These are phyloP conservation scores for Brettanomyces anomalus DNA, from an alignment of 805 yeast genomes.

Conservation along the genomic window DNA sequence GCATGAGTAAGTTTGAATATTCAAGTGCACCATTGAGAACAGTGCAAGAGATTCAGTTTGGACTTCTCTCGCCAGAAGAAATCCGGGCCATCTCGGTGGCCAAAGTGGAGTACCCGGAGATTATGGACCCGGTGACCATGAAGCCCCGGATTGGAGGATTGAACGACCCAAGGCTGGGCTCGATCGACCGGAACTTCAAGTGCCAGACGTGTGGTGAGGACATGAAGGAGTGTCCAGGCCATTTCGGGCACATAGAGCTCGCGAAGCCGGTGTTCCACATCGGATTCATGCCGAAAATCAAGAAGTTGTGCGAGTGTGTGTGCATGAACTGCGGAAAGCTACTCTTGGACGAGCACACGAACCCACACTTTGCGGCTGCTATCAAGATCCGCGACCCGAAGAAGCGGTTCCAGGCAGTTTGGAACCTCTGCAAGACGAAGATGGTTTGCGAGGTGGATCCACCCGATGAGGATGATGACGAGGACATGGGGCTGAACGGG, in stretches of 20 bases:
- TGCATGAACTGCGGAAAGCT: conserved; percentile 99
- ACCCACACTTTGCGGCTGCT: conserved; percentile 78
- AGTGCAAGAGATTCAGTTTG: conserved; percentile 95
- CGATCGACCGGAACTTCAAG: conserved; percentile 93
- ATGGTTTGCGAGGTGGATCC: conserved; percentile 94
- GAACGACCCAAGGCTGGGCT: conserved; percentile 94
- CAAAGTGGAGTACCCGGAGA: conserved; percentile 95
- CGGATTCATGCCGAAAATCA: conserved; percentile 88
- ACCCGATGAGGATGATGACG: conserved; percentile 41
- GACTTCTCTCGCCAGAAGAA: conserved; percentile 96
- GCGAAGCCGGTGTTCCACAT: conserved; percentile 98
- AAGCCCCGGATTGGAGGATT: conserved; percentile 95
- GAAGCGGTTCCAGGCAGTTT: conserved; percentile 92
- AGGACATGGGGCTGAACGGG: conserved; percentile 9
- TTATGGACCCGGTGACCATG: conserved; percentile 96
- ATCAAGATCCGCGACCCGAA: conserved; percentile 86
- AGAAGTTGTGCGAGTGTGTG: conserved; percentile 91
- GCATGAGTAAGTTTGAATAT: conserved; percentile 60
- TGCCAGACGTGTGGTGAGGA: conserved; percentile 99
- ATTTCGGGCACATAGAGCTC: conserved; percentile 96
- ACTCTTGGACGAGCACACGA: conserved; percentile 68
- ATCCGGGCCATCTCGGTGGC: conserved; percentile 96
- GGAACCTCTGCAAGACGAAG: conserved; percentile 86
- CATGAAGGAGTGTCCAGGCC: conserved; percentile 99
- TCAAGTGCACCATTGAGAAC: conserved; percentile 98